phyloP scores from a whole-genome alignment of 441 rosid species.

The Mallotus japonicus region DNA sequence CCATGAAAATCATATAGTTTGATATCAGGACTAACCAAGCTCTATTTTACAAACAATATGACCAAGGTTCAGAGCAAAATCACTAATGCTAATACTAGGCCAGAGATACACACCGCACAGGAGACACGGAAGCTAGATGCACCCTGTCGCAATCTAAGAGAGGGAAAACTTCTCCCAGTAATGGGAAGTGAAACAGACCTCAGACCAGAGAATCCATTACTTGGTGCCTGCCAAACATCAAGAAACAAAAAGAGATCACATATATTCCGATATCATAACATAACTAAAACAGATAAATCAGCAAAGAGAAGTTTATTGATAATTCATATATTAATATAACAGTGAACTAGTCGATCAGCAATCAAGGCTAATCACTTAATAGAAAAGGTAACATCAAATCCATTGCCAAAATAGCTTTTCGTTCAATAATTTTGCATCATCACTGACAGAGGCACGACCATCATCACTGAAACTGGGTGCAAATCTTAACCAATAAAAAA shows the following conservation, averaged over 20 bases:
- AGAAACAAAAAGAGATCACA: neutral
- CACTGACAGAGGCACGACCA: no score
- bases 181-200: constrained; percentile 40
- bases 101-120: constrained; percentile 43
- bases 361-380: no score
- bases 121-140: constrained; percentile 35
- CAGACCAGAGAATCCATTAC: constrained; percentile 34
- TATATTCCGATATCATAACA: neutral
- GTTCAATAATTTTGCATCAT: neutral
- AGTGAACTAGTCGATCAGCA: no score
- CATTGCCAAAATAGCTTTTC: neutral
- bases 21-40: neutral
- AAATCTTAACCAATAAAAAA: no score
- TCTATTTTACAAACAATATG: neutral
- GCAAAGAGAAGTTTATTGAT: neutral
- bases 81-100: neutral
- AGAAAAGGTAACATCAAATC: neutral
- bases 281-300: neutral
- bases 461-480: no score
- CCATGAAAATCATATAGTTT: neutral
- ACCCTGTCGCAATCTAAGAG: constrained; percentile 38
- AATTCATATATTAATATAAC: no score
- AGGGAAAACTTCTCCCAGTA: constrained; percentile 35
- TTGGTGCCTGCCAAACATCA: constrained; percentile 31
- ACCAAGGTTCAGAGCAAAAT: neutral